These are phyloP conservation scores for Deinandra increscens DNA, from an alignment of 129 eudicot genomes.

Conservation along the genomic window DNA sequence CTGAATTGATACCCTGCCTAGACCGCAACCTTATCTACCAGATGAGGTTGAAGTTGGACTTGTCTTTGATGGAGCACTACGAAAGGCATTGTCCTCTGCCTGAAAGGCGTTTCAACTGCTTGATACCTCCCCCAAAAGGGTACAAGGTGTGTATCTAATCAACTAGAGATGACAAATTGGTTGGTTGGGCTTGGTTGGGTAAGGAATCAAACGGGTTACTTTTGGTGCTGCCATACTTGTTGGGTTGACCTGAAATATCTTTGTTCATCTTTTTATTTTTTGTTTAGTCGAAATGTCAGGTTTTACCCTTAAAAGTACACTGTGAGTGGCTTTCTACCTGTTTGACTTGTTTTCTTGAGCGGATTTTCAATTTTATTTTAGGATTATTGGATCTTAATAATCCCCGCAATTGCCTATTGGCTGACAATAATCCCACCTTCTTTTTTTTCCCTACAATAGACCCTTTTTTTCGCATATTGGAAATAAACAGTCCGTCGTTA, in stretches of 20 bases:
- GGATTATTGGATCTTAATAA: too few relatives aligned
- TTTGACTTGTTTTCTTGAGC: neutral
- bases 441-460: too few relatives aligned
- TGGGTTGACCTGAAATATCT: neutral
- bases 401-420: too few relatives aligned
- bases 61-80: constrained; percentile 98
- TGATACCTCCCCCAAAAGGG: constrained; percentile 97
- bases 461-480: too few relatives aligned
- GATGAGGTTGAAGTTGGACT: constrained; percentile 88
- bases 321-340: neutral
- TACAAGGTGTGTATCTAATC: constrained; percentile 61
- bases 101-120: constrained; percentile 94
- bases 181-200: neutral
- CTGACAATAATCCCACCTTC: too few relatives aligned
- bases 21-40: constrained; percentile 97
- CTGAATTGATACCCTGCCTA: constrained; percentile 92
- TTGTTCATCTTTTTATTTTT: neutral
- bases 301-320: neutral
- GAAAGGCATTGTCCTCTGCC: constrained; percentile 97
- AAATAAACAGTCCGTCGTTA: too few relatives aligned
- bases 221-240: neutral
- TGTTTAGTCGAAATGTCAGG: neutral
- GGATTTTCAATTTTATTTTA: too few relatives aligned
- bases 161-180: neutral
- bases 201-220: neutral